These are phyloP conservation scores for Prunus armeniaca DNA, from an alignment of 306 rosid species.

Conservation along the genomic window DNA sequence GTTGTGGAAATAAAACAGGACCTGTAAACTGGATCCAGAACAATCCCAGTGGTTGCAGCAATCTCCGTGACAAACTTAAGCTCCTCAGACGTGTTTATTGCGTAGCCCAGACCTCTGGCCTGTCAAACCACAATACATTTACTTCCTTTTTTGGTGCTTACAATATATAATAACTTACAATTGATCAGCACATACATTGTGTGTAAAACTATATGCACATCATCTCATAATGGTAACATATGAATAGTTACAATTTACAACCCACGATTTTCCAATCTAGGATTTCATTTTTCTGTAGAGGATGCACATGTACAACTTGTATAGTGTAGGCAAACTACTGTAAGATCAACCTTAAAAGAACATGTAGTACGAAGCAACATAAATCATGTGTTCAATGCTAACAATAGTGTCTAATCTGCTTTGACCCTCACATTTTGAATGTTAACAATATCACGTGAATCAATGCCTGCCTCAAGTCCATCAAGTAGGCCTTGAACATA, in stretches of 20 bases:
- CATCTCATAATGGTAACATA: neutral
- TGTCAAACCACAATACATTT: slow-evolving; percentile 26
- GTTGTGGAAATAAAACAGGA: slow-evolving; percentile 9
- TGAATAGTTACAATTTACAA: neutral
- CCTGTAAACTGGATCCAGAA: slow-evolving; percentile 97
- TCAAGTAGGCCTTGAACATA: slow-evolving; percentile 83
- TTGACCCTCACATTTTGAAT: slow-evolving; percentile 65
- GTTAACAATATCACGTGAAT: slow-evolving; percentile 64
- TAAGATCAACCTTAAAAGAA: neutral
- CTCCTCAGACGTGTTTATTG: slow-evolving; percentile 82
- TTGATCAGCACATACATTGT: slow-evolving; percentile 1
- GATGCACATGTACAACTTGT: neutral
- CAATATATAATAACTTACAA: neutral
- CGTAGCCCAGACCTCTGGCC: slow-evolving; percentile 97
- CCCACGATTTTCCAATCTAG: neutral
- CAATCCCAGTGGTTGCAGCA: slow-evolving; percentile 76
- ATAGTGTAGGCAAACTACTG: neutral
- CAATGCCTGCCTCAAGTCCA: slow-evolving; percentile 71
- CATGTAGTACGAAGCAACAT: neutral
- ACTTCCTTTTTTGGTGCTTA: slow-evolving; percentile 1
- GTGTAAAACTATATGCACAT: neutral
- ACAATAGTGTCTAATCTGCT: slow-evolving; percentile 2
- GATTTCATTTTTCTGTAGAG: neutral
- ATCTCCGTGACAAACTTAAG: slow-evolving; percentile 69
- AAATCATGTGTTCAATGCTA: too few species aligned